Conservation (phyloP, 169 alveolate species). For the Cryptosporidium tyzzeri region DNA sequence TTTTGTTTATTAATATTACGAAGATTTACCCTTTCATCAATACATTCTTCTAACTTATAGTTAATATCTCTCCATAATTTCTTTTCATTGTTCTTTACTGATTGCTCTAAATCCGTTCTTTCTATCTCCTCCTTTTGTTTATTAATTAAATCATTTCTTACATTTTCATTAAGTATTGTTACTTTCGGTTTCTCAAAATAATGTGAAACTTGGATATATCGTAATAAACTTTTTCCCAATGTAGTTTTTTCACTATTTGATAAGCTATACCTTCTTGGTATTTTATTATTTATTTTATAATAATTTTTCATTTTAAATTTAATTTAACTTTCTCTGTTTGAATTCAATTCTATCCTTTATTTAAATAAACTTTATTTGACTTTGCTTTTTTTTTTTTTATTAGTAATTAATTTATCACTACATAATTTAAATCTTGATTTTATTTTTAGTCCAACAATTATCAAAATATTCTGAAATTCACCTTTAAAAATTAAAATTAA, state of each 20-base stretch:
- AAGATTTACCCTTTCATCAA: slow-evolving; percentile 3
- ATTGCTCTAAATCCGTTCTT: background rate
- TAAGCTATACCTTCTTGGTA: slow-evolving; percentile 33
- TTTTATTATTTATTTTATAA: background rate
- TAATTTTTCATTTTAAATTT: slow-evolving; percentile 14
- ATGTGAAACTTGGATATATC: slow-evolving; percentile 46
- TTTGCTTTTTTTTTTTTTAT: too few species aligned
- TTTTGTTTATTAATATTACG: slow-evolving; percentile 33
- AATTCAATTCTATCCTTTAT: background rate
- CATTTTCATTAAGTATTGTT: slow-evolving; percentile 18
- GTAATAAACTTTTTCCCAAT: slow-evolving; percentile 21
- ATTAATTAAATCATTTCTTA: slow-evolving; percentile 19
- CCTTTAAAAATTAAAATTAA: background rate
- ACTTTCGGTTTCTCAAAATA: slow-evolving; percentile 39
- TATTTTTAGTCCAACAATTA: background rate
- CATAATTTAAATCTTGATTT: background rate
- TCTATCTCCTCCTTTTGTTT: slow-evolving; percentile 6
- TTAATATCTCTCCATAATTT: background rate
- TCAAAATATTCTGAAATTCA: background rate
- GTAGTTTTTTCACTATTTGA: slow-evolving; percentile 42
- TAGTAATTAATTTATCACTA: too few species aligned
- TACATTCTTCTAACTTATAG: slow-evolving; percentile 1
- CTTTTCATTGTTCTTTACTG: background rate
- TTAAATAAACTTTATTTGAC: background rate
- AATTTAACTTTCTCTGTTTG: background rate